These are phyloP conservation scores for Camellia sinensis DNA, from an alignment of 148 eudicot species.

Conservation along the genomic window DNA sequence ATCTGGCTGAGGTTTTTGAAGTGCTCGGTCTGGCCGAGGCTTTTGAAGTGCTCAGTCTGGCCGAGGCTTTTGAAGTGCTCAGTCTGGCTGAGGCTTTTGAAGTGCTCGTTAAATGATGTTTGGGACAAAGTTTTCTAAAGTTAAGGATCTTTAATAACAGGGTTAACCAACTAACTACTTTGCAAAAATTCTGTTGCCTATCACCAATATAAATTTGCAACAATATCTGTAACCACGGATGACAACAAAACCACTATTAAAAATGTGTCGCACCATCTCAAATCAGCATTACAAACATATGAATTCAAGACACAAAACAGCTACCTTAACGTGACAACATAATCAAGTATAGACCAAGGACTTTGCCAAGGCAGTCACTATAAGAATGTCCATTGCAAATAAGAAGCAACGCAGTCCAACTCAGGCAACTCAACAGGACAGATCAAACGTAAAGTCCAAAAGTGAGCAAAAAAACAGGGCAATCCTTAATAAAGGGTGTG, in stretches of 20 bases:
- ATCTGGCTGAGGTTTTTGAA: too few species aligned
- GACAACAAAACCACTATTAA: constrained; percentile 29
- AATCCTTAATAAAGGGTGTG: neutral
- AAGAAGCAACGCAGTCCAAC: neutral
- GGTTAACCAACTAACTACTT: neutral
- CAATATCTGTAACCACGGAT: neutral
- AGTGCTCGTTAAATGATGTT: constrained; percentile 23
- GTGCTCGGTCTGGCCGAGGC: too few species aligned
- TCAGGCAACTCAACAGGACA: constrained; percentile 7
- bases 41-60: too few species aligned
- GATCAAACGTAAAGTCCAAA: neutral
- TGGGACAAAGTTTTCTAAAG: neutral
- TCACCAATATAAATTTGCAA: neutral
- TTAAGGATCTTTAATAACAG: neutral
- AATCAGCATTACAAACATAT: neutral
- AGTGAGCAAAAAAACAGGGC: neutral
- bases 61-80: too few species aligned
- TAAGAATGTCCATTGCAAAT: neutral
- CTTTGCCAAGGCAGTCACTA: neutral
- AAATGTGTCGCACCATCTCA: constrained; percentile 4
- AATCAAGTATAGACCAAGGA: neutral
- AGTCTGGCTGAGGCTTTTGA: too few species aligned
- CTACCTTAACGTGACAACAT: neutral
- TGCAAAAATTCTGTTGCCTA: neutral
- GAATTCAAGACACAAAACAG: neutral